Base-by-base conservation (phyloP, 805 yeast species). In the Candida awuae region DNA sequence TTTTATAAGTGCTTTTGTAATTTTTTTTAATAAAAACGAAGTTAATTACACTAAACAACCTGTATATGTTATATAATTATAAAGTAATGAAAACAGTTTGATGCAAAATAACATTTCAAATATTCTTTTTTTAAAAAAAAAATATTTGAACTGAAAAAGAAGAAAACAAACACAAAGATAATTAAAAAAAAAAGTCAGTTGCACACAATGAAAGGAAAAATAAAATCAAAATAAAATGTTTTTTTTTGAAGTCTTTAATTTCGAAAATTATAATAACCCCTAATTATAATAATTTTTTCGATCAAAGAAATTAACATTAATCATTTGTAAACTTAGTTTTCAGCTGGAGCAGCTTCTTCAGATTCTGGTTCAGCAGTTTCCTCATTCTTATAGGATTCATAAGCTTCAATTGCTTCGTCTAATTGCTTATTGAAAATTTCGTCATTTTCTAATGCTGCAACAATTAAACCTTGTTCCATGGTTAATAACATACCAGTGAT, bases 401-500 rank as follows among this genome's bases (percentile, higher is more conserved):
- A 90, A 60, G 97, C 97, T 67, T 81, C 77, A 55, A 81, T 76
- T 52, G 98, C 98, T 66, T 90, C 97, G 56, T 81, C 82, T 61
- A 90, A 86, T 65, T 87, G 95, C 64, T 79, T 77, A 70, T 80
- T 80, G 72, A 92, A 84, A 53, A 82, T 75, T 55, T 78, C 87
- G 50, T 86, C 95, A 63, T 88, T 92, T 60, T 85, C 94, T 64
- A 86, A 77, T 63, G 90, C 73, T 46, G 83, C 82, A 58, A 88
- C 68, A 55, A 92, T 84, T 70, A 90, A 96, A 58, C 77, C 77
- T 67, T 84, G 84, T 61, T 87, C 94, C 78, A 90, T 79, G 62
- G 88, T 96, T 61, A 92, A 77, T 72, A 92, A 78, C 97, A 92
- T 92, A 72, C 97, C 97, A 51, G 98, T 92, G 63, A 92, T 85